Conservation (phyloP, 495 filamentous ascomycete genomes). For the Pseudoneurospora amorphoporcata region DNA sequence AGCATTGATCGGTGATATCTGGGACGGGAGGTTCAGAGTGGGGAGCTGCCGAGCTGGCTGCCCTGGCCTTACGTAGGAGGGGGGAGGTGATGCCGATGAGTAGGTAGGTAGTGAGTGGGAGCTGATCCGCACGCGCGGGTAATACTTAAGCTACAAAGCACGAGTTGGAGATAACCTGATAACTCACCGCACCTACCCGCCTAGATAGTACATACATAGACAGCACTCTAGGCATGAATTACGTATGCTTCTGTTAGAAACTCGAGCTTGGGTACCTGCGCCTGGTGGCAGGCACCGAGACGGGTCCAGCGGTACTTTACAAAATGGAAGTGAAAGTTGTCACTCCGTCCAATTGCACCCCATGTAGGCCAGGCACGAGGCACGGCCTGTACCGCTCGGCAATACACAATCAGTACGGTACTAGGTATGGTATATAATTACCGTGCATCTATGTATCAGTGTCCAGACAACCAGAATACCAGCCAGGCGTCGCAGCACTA, state of each 20-base stretch:
- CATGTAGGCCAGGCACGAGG: not conserved
- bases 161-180: not conserved
- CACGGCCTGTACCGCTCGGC: not conserved
- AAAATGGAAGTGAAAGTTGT: not conserved
- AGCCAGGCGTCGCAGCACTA: not conserved
- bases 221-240: not conserved
- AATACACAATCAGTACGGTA: not conserved
- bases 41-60: not conserved
- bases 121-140: not conserved
- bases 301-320: not conserved
- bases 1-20: not conserved
- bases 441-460: not conserved
- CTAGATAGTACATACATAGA: not conserved
- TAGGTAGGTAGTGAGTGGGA: not conserved
- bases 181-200: not conserved
- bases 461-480: not conserved
- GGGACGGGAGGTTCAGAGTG: not conserved
- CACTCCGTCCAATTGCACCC: not conserved
- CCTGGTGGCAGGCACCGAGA: not conserved
- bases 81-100: not conserved
- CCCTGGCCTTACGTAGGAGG: not conserved
- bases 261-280: not conserved
- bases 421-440: not conserved
- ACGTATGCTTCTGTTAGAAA: not conserved
- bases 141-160: not conserved